Evolutionary conservation across 2,329 filamentous ascomycete species (phyloP).

Genomic region (Clonostachys sp.): DNA sequence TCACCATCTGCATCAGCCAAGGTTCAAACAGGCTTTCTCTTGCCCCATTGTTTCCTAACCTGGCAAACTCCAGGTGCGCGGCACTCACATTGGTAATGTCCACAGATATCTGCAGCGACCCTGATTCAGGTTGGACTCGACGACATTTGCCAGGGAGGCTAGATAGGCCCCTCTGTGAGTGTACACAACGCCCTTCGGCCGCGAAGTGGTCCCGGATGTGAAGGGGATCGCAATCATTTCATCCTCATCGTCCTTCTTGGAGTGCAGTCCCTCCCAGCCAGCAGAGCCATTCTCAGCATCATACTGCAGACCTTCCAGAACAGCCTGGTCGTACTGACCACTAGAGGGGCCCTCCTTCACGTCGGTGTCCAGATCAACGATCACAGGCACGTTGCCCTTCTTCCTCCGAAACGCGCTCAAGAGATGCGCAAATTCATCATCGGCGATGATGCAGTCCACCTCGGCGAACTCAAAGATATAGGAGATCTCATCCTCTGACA

Average conservation of each 20-base stretch:
- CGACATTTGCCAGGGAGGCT: conserved; percentile 76
- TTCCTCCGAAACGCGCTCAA: conserved; percentile 60
- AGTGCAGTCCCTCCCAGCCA: conserved; percentile 74
- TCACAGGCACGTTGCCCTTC: conserved; percentile 61
- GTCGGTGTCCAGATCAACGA: conserved; percentile 55
- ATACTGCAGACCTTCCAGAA: conserved; percentile 72
- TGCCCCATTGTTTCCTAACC: no score
- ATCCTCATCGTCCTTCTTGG: conserved; percentile 71
- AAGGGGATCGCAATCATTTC: conserved; percentile 84
- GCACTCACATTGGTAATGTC: conserved; percentile 84
- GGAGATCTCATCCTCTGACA: conserved; percentile 79
- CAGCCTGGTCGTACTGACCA: conserved; percentile 78
- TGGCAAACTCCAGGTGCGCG: no score
- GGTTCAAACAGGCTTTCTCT: no score
- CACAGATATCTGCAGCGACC: conserved; percentile 80
- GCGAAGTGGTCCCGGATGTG: conserved; percentile 87
- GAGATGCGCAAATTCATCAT: conserved; percentile 71
- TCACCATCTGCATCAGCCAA: no score
- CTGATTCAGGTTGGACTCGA: conserved; percentile 80
- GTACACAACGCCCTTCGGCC: conserved; percentile 89
- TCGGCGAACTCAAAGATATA: conserved; percentile 90
- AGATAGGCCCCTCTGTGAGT: conserved; percentile 87
- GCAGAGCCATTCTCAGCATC: conserved; percentile 61
- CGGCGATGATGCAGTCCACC: conserved; percentile 82
- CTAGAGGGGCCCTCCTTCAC: conserved; percentile 41